Conservation (phyloP, 2,329 filamentous ascomycete genomes). For the Fusarium avenaceum region DNA sequence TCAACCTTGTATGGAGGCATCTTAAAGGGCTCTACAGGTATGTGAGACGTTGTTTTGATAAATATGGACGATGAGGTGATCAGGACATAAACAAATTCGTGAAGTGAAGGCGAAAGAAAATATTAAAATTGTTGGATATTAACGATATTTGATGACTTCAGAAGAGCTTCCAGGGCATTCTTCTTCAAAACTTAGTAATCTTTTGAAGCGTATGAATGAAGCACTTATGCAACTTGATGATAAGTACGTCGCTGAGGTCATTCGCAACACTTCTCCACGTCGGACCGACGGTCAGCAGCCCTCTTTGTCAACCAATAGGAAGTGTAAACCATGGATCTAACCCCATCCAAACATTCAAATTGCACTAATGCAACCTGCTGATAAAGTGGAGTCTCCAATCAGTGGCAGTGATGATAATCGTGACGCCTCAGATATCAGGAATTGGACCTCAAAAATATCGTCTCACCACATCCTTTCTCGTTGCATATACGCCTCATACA, state of each 20-base stretch:
- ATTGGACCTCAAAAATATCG: neutral
- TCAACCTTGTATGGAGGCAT: neutral
- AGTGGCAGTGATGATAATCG: neutral
- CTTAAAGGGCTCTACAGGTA: too few relatives aligned
- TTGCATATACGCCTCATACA: rapidly evolving
- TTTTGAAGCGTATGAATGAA: too few relatives aligned
- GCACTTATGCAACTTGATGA: constrained; percentile 8
- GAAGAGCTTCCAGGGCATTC: too few relatives aligned
- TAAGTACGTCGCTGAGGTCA: neutral
- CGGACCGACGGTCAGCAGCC: neutral
- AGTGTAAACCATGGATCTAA: rapidly evolving
- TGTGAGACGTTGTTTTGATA: too few relatives aligned
- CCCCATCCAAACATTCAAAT: neutral
- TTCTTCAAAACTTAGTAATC: too few relatives aligned
- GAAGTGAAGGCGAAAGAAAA: too few relatives aligned
- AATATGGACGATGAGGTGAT: too few relatives aligned
- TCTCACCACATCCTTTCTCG: neutral
- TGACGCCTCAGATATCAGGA: neutral
- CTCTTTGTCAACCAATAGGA: rapidly evolving
- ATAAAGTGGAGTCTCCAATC: constrained; percentile 9
- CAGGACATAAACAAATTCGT: too few relatives aligned
- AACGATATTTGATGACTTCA: too few relatives aligned
- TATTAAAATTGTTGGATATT: too few relatives aligned
- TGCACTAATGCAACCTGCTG: constrained; percentile 36
- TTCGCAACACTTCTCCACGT: too few relatives aligned